phyloP scores from a whole-genome alignment of 345 rosid species.

The Eucalyptus paniculata region DNA sequence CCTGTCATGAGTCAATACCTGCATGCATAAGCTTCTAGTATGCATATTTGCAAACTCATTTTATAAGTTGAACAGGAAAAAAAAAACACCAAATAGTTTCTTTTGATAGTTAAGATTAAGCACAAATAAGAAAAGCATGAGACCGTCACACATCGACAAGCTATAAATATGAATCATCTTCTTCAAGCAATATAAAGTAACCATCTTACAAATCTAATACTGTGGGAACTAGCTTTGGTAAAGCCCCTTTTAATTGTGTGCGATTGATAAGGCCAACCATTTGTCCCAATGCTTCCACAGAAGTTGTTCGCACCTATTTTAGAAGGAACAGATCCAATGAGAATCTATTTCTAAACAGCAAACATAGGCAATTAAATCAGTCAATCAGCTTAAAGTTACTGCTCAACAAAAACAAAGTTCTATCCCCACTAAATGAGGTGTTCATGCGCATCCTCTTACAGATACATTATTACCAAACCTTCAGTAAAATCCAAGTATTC shows the following conservation, averaged over 20 bases:
- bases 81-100: background rate
- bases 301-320: constrained; percentile 66
- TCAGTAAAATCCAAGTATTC: background rate
- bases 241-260: constrained; percentile 75
- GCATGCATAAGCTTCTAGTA: background rate
- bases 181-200: background rate
- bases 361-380: background rate
- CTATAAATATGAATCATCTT: background rate
- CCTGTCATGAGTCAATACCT: background rate
- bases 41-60: background rate
- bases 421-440: background rate
- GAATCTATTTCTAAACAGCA: background rate
- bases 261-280: constrained; percentile 91
- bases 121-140: background rate
- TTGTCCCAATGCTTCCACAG: constrained; percentile 96
- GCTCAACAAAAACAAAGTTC: background rate
- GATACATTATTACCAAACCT: background rate
- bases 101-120: background rate
- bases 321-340: background rate
- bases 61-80: background rate
- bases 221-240: constrained; percentile 85
- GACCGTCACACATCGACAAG: background rate
- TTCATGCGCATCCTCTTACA: background rate
- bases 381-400: background rate
- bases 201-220: constrained; percentile 77